A percentile compares a stretch with the other conserved stretches of the same genome.
Evolutionary conservation across 2,329 filamentous ascomycete species (phyloP).

Genomic region (Diaporthe sp.): DNA sequence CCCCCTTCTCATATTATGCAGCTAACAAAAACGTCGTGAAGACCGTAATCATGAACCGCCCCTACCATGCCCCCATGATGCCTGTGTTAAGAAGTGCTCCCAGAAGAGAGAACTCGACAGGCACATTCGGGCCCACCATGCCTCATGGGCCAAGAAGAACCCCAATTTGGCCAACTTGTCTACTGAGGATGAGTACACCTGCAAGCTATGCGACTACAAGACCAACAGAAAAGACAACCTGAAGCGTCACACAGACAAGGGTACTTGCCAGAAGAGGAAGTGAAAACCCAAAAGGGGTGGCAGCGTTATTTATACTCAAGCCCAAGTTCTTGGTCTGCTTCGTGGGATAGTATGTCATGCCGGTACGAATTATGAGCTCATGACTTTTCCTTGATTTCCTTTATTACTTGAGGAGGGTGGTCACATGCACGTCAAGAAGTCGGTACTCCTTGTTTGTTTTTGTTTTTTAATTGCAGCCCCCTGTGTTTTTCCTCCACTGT

Average conservation of each 20-base stretch:
- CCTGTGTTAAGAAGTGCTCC: neutral
- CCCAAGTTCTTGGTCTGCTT: neutral
- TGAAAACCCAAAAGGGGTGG: neutral
- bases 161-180: conserved; percentile 25
- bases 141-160: neutral
- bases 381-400: neutral
- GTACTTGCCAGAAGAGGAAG: neutral
- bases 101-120: conserved; percentile 29
- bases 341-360: too few species aligned
- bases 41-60: neutral
- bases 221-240: conserved; percentile 11
- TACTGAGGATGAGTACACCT: neutral
- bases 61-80: neutral
- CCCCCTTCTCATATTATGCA: too few species aligned
- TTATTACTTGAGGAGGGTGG: neutral
- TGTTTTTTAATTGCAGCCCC: neutral
- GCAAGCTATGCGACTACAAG: neutral
- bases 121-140: conserved; percentile 24
- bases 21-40: neutral
- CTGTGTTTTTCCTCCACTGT: neutral
- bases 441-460: neutral
- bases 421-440: neutral
- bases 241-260: conserved; percentile 15
- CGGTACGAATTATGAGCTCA: conserved; percentile 15
- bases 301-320: neutral